Evolutionary conservation across 2,329 filamentous ascomycete species (phyloP), one percentile per base, ranked within the genome.

Genomic region (Catunica adiposa): DNA sequence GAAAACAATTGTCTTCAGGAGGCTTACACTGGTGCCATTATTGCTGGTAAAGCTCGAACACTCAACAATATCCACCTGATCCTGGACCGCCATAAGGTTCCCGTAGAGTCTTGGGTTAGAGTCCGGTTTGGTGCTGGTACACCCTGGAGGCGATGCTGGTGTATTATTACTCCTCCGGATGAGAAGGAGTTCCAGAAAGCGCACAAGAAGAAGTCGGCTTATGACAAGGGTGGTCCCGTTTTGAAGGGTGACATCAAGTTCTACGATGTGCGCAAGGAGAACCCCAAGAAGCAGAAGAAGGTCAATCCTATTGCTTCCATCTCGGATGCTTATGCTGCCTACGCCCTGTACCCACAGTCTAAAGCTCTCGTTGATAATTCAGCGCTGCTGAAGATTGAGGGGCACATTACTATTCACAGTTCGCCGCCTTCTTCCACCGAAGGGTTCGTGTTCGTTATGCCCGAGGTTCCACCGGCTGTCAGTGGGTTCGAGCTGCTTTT

Each of bases 391-490:
- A 98, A 98, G 68, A 78, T 98, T 26, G 92, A 98, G 69, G 92
- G 89, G 8, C 80, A 81, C 60, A 88, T 98, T 59, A 89, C 85
- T 0, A 86, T 96, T 40, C 89, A 96, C 68, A 83, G 84, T 0
- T 78, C 82, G 11, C 82, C 86, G 7, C 81, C 87, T 23, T 83
- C 84, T 0, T 80, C 81, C 1, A 85, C 84, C 0, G 92, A 98
- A 66, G 92, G 92, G 0, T 96, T 96, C 63, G 87, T 98, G 3
- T 98, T 98, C 64, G 83, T 97, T 62, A 96, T 98, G 89, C 92
- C 92, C 3, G 92, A 98, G 67, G 79, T 84, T 1, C 88, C 87
- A 63, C 84, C 90, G n/a, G 89, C 88, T 17, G 85, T 98, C 11
- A 86, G 81, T 55, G 92, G 92, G 0, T 95, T 97, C 62, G 92